Evolutionary conservation across 2,329 filamentous ascomycete genomes (phyloP).

Genomic region (Zasmidium citrigriseum): DNA sequence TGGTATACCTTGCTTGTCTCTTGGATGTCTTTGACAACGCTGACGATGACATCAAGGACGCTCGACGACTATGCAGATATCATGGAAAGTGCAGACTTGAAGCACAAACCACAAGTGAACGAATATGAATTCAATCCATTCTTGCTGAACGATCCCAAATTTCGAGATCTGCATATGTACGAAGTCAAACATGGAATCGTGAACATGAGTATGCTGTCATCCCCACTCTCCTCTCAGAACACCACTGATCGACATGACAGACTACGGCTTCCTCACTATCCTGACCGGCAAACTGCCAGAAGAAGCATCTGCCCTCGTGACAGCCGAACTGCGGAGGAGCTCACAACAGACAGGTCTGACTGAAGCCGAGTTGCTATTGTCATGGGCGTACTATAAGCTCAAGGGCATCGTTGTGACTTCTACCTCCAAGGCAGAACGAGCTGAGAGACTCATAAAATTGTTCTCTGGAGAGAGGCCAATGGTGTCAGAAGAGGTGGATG

Average conservation of each 20-base stretch:
- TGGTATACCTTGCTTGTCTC: too few relatives aligned
- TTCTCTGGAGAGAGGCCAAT: too few relatives aligned
- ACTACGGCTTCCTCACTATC: neutral
- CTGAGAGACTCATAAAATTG: too few relatives aligned
- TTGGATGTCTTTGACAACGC: too few relatives aligned
- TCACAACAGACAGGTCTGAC: neutral
- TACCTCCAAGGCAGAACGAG: neutral
- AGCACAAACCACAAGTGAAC: neutral
- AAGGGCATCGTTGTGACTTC: neutral
- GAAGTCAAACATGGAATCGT: neutral
- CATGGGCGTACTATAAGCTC: neutral
- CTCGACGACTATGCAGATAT: neutral
- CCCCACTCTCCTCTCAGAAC: neutral
- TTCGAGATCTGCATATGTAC: neutral
- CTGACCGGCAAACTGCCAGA: neutral
- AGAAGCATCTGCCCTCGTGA: neutral
- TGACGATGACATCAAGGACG: too few relatives aligned
- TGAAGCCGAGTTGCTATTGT: neutral
- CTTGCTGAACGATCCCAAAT: neutral
- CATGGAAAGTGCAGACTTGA: neutral
- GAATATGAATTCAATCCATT: neutral
- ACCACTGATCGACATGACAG: neutral
- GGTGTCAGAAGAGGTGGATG: too few relatives aligned
- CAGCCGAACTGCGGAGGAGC: neutral
- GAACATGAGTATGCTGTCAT: neutral